Base-by-base conservation (phyloP, 225 moss, liverwort and hornwort genomes). In the Anthoceros angustus region DNA sequence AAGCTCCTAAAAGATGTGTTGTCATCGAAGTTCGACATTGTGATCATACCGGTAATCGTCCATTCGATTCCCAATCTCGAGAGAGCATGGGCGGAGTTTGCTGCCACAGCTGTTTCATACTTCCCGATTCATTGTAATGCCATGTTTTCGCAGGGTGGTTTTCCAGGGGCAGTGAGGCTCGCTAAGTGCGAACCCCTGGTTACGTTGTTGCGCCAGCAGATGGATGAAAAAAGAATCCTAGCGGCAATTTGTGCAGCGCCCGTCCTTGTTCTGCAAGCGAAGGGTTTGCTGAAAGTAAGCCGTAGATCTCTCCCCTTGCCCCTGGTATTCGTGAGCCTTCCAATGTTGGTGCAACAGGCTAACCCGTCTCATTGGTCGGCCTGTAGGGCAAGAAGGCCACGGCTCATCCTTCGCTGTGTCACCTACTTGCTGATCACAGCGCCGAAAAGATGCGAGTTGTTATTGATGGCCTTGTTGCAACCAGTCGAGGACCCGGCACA, bases 191-290 rank as follows among this genome's bases (percentile, higher is more conserved):
- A 80, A 16, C 61, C 72, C 3, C 71, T 91, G 9, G 48, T 62
- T 8, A 82, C 78, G n/a, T 72, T 90, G 40, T 42, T 95, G 46
- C 77, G 74, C 12, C 79, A 73, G 40, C 91, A 90, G 69, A 74
- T 72, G 42, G 76, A 85, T 68, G 76, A 39, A 64, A 75, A 64
- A 62, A 83, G 80, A 50, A 70, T 74, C 7, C 65, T 82, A 40
- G 91, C 86, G 75, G 95, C 91, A 60, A 95, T 95, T 50, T 91
- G 91, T 76, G 95, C 91, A 48, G 85, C 95, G 55, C 95, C 91
- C 16, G 91, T 82, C n/a, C 88, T 91, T 25, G 91, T 91, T 25
- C 75, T 95, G 63, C 83, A 88, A 70, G 67, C 68, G 25, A 65
- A 79, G 45, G 91, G 83, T 6, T 73, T 91, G 40, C 70, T 95